Base-by-base conservation (phyloP, 495 filamentous ascomycete genomes). In the Mycothermus thermophilus region DNA sequence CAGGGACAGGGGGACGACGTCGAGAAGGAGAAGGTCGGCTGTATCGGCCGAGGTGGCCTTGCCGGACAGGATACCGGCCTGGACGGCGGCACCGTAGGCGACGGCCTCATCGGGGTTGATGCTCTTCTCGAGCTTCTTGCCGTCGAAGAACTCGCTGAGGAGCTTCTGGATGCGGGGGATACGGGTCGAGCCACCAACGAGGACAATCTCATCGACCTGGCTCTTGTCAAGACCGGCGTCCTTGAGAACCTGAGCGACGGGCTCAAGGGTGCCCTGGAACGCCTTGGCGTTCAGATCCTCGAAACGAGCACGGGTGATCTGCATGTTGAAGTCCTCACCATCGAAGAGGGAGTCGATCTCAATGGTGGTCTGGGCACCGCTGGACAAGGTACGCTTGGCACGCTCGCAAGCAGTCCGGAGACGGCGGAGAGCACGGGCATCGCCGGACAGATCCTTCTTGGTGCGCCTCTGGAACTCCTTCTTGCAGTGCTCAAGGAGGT, bases 71-170 rank as follows among this genome's bases (percentile, higher is more conserved):
- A 96, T 94, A 70, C 86, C 90, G 44, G 85, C 90, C 69, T 96
- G 90, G 54, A 97, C 92, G 47, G 90, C 90, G 48, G 90, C 90
- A 77, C 90, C 90, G 69, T 95, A 95, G 54, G 90, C 90, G 50
- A 96, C 90, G 45, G 90, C 92, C 75, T 96, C 90, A 52, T 97
- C 90, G 47, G 90, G 90, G 76, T 97, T 96, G 72, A 97, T 96
- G 66, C 80, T 83, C 75, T 93, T 94, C 77, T 95, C 93, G 47
- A 93, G 76, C 72, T 96, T 92, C 82, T 97, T 97, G 60, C 83
- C 83, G 60, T 94, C 84, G 75, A 94, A 95, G 73, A 93, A 93
- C 71, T 93, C 90, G 71, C 75, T 85, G 49, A 94, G 78, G 54
- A 95, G 80, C 72, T 92, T 92, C 77, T 96, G 92, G 62, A 97